A percentile compares a stretch with the other conserved stretches of the same genome.
Evolutionary conservation across 2,329 filamentous ascomycete species (phyloP).

Genomic region (Blastomyces percursus): DNA sequence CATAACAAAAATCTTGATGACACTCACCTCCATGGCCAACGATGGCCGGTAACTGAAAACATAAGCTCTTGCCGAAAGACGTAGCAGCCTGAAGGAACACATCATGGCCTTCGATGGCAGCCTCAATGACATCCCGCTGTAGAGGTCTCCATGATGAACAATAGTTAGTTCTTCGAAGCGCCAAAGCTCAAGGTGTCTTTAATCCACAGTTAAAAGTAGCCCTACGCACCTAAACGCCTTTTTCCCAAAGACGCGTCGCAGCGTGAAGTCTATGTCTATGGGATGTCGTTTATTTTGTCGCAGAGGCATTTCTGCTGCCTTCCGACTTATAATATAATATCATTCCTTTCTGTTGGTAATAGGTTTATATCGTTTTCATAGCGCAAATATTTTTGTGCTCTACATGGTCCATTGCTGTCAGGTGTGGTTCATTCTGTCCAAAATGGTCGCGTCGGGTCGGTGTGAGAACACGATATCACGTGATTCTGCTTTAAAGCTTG

Average conservation of each 20-base stretch:
- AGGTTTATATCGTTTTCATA: not conserved
- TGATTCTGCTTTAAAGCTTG: conserved; percentile 11
- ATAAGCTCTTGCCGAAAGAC: conserved; percentile 84
- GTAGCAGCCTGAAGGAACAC: conserved; percentile 75
- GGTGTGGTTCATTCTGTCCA: not conserved
- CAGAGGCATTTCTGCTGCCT: conserved; percentile 20
- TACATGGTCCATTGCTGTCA: not conserved
- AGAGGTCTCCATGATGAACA: conserved; percentile 48
- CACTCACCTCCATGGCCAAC: conserved; percentile 71
- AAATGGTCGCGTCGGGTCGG: not conserved
- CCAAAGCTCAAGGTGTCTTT: not conserved
- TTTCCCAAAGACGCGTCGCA: conserved; percentile 64
- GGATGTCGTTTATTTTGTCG: conserved; percentile 20
- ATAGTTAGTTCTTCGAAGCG: not conserved
- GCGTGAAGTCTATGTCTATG: conserved; percentile 60
- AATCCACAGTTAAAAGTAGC: not conserved
- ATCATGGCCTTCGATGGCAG: conserved; percentile 72
- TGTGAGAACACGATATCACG: conserved; percentile 19
- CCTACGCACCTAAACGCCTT: conserved; percentile 54
- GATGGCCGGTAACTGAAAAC: conserved; percentile 88
- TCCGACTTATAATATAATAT: not conserved
- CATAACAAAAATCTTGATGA: not conserved
- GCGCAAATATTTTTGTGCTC: not conserved
- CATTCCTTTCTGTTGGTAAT: not conserved
- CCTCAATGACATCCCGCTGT: conserved; percentile 77